Base-by-base conservation (phyloP, 768 basidiomycete genomes). In the Termitomyces titanicus region DNA sequence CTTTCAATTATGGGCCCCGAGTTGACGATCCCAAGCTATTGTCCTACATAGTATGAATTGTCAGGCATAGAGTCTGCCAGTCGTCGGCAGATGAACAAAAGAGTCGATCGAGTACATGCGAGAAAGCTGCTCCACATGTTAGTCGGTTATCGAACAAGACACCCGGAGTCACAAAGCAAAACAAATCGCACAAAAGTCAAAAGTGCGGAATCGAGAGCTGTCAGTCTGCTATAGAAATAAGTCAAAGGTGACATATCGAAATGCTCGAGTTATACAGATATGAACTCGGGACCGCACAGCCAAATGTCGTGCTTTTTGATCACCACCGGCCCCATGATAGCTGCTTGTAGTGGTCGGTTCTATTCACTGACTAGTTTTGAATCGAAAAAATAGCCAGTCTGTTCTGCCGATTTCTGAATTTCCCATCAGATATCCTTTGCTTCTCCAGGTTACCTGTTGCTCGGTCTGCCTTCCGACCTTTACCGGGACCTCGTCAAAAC, bases 1-100 rank as follows among this genome's bases (percentile, higher is more conserved):
- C 4, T 25, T 51, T 51, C 49, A 51, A 51, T 40, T 51, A 51
- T 24, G n/a, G 38, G 49, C 17, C 38, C 49, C 38, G 49, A 25
- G 38, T 40, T 38, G 20, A 25, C 12, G 38, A 17, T 20, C 31
- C 29, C 45, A 7, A 44, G n/a, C 3, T 18, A 33, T 9, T 13
- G 1, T 7, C 24, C 15, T 10, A 27, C 43, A n/a, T 25, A 27
- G 24, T 17, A 29, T 29, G 29, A 29, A 39, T 42, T 42, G 8
- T 22, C 18, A 42, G 18, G 34, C 15, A 7, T 20, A 9, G 9
- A 29, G 29, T 29, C 29, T 29, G 29, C 5, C 29, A 9, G 29
- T 4, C 5, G 29, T 9, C 9, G 29, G 29, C 38, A 39, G 38
- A 39, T 39, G 12, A 11, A 18, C 5, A 5, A 39, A 39, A 39